Base-by-base conservation (phyloP, 768 basidiomycete species). In the Lentinus tigrinus region DNA sequence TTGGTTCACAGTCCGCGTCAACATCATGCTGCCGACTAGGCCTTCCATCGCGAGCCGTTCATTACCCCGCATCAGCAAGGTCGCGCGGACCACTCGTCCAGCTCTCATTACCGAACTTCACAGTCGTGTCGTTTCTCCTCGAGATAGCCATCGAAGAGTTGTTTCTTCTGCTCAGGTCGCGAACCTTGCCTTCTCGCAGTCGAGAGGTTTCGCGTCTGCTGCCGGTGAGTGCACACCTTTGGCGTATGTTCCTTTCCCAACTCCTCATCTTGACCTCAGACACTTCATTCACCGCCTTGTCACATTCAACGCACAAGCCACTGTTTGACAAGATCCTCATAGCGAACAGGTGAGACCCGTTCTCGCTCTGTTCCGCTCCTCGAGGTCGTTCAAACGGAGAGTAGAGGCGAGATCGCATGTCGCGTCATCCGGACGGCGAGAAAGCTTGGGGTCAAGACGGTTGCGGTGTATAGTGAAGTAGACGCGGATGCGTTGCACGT, bases 321-420 rank as follows among this genome's bases (percentile, higher is more conserved):
- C 87, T 88, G 63, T 93, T 94, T 63, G 85, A 91, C 76, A 97
- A 97, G 79, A 91, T 95, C 58, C 80, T 97, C 23, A 85, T 97
- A 56, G 94, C 94, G 0, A 97, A 97, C 68, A 78, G 94, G 94
- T 88, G 54, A 52, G 51, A 14, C 23, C 24, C 76, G 54, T n/a
- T 0, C 44, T 31, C 28, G 11, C 8, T 16, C 39, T 4, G 5
- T 26, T 36, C 2, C 38, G 10, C 14, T 7, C 52, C 2, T 14
- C 10, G 21, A 17, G 11, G 7, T 1, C n/a, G 11, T n/a, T 56
- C 36, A 52, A 9, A 16, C 42, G 10, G 9, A 7, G 23, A 3
- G 14, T 60, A 96, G 94, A 72, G 95, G 95, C 47, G 95, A 98
- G 73, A 98, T 98, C 62, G 94, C 95, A 5, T 97, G 95, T 71